A percentile compares a stretch with the other conserved stretches of the same genome.
Evolutionary conservation across 345 rosid genomes (phyloP).

Genomic region (Citrus sp.): DNA sequence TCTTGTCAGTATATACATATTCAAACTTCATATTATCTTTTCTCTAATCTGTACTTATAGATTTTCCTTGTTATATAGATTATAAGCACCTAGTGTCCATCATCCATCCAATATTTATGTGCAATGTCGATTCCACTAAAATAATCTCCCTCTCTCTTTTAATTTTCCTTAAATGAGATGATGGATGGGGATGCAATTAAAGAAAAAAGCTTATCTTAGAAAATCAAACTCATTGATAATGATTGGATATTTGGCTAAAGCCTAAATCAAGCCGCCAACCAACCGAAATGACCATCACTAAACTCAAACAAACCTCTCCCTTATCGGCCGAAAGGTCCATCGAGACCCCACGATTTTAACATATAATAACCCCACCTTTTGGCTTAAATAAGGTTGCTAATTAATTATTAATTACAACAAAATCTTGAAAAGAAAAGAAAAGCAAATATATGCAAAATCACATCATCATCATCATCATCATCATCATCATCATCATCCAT

Average conservation of each 20-base stretch:
- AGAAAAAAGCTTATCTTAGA: background rate
- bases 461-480: background rate
- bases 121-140: background rate
- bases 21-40: background rate
- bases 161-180: background rate
- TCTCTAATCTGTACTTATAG: too few relatives aligned
- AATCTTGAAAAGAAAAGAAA: background rate
- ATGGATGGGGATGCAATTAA: background rate
- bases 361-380: background rate
- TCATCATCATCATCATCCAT: background rate
- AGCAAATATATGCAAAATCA: background rate
- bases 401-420: background rate
- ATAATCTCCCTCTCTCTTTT: too few relatives aligned
- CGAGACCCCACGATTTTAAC: background rate
- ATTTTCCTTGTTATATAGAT: too few relatives aligned
- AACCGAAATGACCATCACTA: too few relatives aligned
- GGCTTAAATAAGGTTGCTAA: background rate
- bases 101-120: background rate
- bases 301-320: background rate
- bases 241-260: background rate
- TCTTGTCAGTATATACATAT: background rate
- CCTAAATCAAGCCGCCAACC: background rate
- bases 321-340: background rate
- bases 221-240: background rate
- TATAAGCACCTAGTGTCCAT: background rate